These are phyloP conservation scores for Arthrobotrys sphaeroides DNA, from an alignment of 2,329 filamentous ascomycete species.

Conservation along the genomic window DNA sequence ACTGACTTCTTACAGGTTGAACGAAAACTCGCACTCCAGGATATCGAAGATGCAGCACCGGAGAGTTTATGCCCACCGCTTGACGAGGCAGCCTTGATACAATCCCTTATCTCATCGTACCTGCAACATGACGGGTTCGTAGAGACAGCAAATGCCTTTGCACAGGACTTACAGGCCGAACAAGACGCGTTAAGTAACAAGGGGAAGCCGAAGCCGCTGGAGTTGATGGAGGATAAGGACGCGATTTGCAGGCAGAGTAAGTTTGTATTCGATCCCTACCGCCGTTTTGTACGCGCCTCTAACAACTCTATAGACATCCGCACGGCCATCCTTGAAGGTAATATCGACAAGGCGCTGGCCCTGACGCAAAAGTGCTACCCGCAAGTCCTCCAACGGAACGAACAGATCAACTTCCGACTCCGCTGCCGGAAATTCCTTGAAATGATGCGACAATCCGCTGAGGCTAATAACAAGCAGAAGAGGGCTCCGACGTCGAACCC, in stretches of 20 bases:
- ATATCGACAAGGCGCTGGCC: conserved; percentile 90
- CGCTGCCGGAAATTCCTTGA: conserved; percentile 93
- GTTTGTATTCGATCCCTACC: conserved; percentile 59
- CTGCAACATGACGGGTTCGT: conserved; percentile 95
- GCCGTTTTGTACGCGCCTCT: background rate
- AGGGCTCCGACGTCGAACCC: conserved; percentile 60
- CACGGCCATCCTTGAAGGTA: conserved; percentile 84
- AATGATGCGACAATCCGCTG: conserved; percentile 76
- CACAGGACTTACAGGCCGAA: conserved; percentile 79
- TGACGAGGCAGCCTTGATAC: conserved; percentile 80
- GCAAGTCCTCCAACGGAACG: conserved; percentile 78
- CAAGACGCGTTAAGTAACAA: conserved; percentile 71
- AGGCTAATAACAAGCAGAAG: conserved; percentile 14
- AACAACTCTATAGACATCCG: conserved; percentile 74
- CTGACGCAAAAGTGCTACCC: conserved; percentile 81
- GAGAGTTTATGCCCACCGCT: conserved; percentile 71
- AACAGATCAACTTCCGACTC: conserved; percentile 85
- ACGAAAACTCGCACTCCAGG: conserved; percentile 68
- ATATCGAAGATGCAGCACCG: conserved; percentile 70
- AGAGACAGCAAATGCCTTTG: conserved; percentile 88
- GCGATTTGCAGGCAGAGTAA: conserved; percentile 85
- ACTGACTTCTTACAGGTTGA: conserved; percentile 66
- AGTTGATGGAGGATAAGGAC: conserved; percentile 82
- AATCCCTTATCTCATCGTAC: conserved; percentile 77
- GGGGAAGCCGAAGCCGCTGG: conserved; percentile 64